Conservation (phyloP, 176 grass and related monocot genomes). For the Juncus effusus region DNA sequence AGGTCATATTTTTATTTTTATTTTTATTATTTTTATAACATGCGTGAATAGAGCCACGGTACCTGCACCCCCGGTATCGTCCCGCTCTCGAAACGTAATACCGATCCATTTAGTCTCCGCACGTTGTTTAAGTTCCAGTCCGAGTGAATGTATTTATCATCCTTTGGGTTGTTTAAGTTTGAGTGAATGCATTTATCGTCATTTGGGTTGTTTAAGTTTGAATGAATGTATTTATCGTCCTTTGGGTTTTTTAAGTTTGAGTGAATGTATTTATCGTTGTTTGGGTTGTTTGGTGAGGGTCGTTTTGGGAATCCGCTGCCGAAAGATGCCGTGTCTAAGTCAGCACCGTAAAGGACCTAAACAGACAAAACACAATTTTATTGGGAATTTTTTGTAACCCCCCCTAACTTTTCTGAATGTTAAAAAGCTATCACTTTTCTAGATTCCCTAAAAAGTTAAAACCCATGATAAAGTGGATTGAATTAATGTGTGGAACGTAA, state of each 20-base stretch:
- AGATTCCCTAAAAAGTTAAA: background rate
- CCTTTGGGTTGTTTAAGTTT: constrained; percentile 43
- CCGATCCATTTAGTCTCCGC: constrained; percentile 69
- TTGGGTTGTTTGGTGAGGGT: constrained; percentile 29
- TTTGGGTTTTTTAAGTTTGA: constrained; percentile 51
- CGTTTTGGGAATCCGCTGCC: constrained; percentile 76
- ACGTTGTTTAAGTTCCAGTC: constrained; percentile 91
- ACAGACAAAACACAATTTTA: background rate
- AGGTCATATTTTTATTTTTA: too few species aligned
- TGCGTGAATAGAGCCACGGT: constrained; percentile 50
- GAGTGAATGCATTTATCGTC: constrained; percentile 46
- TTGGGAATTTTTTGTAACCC: too few species aligned
- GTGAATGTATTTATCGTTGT: constrained; percentile 41
- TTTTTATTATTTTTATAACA: too few species aligned
- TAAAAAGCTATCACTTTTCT: too few species aligned
- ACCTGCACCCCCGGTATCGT: constrained; percentile 87
- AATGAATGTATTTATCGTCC: constrained; percentile 44
- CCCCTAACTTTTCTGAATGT: too few species aligned
- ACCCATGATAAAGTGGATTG: background rate
- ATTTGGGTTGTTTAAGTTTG: constrained; percentile 46
- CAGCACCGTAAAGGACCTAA: constrained; percentile 83
- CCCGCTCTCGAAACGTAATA: constrained; percentile 69
- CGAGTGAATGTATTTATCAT: constrained; percentile 49
- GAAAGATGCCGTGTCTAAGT: constrained; percentile 76
- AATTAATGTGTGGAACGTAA: too few species aligned